Conservation (phyloP, 2,329 filamentous ascomycete genomes). For the Dothideomycetes sp. region DNA sequence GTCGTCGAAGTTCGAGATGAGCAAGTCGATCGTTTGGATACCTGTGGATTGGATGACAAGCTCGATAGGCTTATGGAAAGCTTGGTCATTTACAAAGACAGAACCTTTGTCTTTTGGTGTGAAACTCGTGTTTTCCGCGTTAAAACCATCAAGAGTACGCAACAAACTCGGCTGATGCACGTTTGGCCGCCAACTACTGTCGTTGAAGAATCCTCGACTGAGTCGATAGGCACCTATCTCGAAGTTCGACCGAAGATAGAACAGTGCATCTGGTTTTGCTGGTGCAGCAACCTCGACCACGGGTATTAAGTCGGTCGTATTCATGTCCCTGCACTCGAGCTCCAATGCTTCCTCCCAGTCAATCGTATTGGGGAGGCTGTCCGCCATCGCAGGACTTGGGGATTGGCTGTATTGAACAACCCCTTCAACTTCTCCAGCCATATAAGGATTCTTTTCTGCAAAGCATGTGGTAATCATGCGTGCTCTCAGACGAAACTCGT, state of each 20-base stretch:
- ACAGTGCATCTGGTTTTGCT: slow-evolving; percentile 41
- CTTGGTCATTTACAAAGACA: slow-evolving; percentile 24
- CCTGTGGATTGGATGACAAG: slow-evolving; percentile 30
- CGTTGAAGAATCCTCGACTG: slow-evolving; percentile 51
- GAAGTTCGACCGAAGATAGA: slow-evolving; percentile 49
- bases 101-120: slow-evolving; percentile 12
- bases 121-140: slow-evolving; percentile 23
- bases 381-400: not conserved
- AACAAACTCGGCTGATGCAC: slow-evolving; percentile 42
- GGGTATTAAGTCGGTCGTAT: slow-evolving; percentile 39
- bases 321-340: slow-evolving; percentile 44
- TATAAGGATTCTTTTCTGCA: slow-evolving; percentile 40
- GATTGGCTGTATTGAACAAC: slow-evolving; percentile 38
- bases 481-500: slow-evolving; percentile 42
- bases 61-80: slow-evolving; percentile 23
- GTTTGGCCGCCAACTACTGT: slow-evolving; percentile 44
- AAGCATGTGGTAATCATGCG: slow-evolving; percentile 54
- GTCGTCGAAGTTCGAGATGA: slow-evolving; percentile 29
- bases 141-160: slow-evolving; percentile 40
- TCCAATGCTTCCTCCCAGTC: slow-evolving; percentile 44
- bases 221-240: slow-evolving; percentile 52
- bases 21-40: slow-evolving; percentile 29
- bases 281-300: slow-evolving; percentile 36
- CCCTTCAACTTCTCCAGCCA: slow-evolving; percentile 40
- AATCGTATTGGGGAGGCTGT: slow-evolving; percentile 30